Evolutionary conservation across 106 monocot genomes (phyloP), one percentile per base, ranked within the genome.

Genomic region (Hemerocallis citrina): DNA sequence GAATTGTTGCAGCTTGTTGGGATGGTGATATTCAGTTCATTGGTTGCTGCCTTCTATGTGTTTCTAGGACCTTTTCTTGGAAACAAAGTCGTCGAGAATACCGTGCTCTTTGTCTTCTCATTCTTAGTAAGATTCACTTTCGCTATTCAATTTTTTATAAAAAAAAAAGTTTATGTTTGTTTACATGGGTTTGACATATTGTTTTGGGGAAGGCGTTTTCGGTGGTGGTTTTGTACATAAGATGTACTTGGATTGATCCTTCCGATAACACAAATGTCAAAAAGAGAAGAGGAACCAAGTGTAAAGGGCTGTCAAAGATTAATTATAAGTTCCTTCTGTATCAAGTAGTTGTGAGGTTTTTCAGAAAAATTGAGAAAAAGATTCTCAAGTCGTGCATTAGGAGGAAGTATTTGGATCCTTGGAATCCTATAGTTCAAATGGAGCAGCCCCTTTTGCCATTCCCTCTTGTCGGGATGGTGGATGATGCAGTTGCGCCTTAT

Each of bases 191-290:
- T 8, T n/a, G n/a, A n/a, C n/a, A n/a, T n/a, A n/a, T n/a, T n/a
- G n/a, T 50, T 36, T 37, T 59, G 4, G 60, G 40, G 6, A 74
- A 95, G 95, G 77, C 79, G 23, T 60, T 82, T 41, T 84, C 88
- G 15, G 79, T 77, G 37, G 68, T 69, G 9, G 36, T 85, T 25
- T 57, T 91, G 14, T 98, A 88, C 65, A 49, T 73, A 51, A 69
- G 87, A 37, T 98, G 96, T 38, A 98, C 96, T 6, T 84, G 74
- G 10, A 85, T 84, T 8, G 91, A 98, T 71, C 96, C 96, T 15
- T 85, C 96, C 8, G 91, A 92, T 45, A 64, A 73, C 64, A 85
- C 87, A 8, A 49, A 33, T 30, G 27, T 56, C 0, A 84, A 65
- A 64, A 96, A 69, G 61, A 63, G 58, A 48, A 76, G 43, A 55